Percentiles rank a stretch among this genome's conserved stretches.
phyloP scores from a whole-genome alignment of 352 stramenopile species.

The Lagenidium sp. region DNA sequence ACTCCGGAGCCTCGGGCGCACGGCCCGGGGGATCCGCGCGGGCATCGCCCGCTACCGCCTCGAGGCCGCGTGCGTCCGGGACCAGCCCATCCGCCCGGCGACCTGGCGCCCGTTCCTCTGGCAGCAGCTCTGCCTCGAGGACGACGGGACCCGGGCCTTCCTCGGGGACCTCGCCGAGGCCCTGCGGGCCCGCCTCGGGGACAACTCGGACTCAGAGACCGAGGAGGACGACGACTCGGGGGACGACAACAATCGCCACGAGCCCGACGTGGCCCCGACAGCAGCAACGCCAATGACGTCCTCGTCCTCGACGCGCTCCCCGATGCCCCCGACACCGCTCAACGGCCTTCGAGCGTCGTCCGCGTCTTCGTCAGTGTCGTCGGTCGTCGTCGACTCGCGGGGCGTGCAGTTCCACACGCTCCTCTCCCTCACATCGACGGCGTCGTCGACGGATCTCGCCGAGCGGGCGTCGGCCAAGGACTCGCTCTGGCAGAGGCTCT shows the following conservation, averaged over 20 bases:
- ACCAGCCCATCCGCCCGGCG: conserved; percentile 1
- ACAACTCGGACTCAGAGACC: conserved; percentile 4
- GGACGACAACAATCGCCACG: conserved; percentile 30
- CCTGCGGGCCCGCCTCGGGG: conserved; percentile 28
- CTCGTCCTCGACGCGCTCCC: background rate
- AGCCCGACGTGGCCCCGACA: conserved; percentile 1
- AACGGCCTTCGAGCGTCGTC: too few relatives aligned
- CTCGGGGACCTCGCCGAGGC: conserved; percentile 45
- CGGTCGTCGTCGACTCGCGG: too few relatives aligned
- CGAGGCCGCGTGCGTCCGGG: conserved; percentile 18
- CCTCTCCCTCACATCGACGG: background rate
- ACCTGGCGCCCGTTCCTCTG: conserved; percentile 23
- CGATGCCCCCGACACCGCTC: too few relatives aligned
- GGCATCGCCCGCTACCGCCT: conserved; percentile 17
- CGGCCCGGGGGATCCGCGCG: conserved; percentile 20
- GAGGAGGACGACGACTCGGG: conserved; percentile 17
- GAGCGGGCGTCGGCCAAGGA: background rate
- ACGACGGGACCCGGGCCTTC: conserved; percentile 35
- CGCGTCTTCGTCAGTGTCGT: too few relatives aligned
- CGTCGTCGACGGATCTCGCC: conserved; percentile 5
- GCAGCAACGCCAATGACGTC: background rate
- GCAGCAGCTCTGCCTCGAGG: conserved; percentile 34
- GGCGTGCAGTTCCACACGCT: background rate
- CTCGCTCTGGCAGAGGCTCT: conserved; percentile 20
- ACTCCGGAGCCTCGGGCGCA: conserved; percentile 20